A percentile compares a stretch with the other conserved stretches of the same genome.
Conservation (phyloP, 495 filamentous ascomycete genomes). For the Monascus purpureus region DNA sequence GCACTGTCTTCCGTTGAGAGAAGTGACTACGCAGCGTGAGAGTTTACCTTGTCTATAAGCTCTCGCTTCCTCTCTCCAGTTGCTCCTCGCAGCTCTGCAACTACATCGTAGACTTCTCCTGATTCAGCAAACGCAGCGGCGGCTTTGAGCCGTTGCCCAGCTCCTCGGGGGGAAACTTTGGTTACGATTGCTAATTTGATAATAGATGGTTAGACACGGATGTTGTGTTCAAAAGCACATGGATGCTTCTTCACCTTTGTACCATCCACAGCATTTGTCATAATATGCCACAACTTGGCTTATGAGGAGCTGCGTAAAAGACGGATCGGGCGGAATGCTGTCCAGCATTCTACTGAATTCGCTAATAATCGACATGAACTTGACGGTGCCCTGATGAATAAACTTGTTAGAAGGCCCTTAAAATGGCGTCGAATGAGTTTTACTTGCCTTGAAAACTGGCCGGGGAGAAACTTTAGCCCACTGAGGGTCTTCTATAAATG, state of each 20-base stretch:
- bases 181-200: conserved; percentile 25
- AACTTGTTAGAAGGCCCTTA: conserved; percentile 2
- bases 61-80: conserved; percentile 16
- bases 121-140: conserved; percentile 58
- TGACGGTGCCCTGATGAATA: conserved; percentile 51
- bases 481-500: conserved; percentile 74
- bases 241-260: conserved; percentile 40
- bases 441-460: conserved; percentile 65
- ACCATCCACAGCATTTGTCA: conserved; percentile 83
- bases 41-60: conserved; percentile 27
- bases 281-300: conserved; percentile 82
- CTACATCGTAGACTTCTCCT: conserved; percentile 51
- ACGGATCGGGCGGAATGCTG: conserved; percentile 89
- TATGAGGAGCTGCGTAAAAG: conserved; percentile 83
- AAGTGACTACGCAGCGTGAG: background rate
- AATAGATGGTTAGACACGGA: background rate
- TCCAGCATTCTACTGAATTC: conserved; percentile 92
- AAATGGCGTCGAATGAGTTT: background rate
- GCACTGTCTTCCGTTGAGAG: background rate
- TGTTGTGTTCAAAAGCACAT: background rate
- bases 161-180: conserved; percentile 24
- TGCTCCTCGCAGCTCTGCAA: conserved; percentile 47
- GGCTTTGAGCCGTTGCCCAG: conserved; percentile 43
- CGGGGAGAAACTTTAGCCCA: conserved; percentile 65
- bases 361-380: conserved; percentile 73